phyloP scores from a whole-genome alignment of 2,329 filamentous ascomycete genomes.

The Venturia oleaginea region DNA sequence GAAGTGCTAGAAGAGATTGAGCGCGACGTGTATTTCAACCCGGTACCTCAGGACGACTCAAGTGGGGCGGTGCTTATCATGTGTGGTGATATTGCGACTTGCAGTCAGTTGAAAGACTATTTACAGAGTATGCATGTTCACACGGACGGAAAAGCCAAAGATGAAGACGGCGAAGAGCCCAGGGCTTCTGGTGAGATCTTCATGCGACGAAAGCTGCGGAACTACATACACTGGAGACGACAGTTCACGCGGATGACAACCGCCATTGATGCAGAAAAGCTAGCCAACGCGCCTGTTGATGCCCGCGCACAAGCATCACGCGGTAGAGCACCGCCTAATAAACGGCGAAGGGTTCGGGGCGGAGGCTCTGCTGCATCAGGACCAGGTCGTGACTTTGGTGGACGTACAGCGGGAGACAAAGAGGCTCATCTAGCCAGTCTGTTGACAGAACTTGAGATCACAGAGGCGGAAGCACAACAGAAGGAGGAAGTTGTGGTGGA shows the following conservation, averaged over 20 bases:
- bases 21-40: slow-evolving; percentile 77
- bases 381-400: slow-evolving; percentile 57
- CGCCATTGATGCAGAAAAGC: slow-evolving; percentile 66
- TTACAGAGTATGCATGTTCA: slow-evolving; percentile 80
- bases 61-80: slow-evolving; percentile 92
- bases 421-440: slow-evolving; percentile 73
- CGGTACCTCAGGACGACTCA: slow-evolving; percentile 65
- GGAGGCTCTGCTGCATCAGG: slow-evolving; percentile 46
- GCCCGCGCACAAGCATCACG: slow-evolving; percentile 35
- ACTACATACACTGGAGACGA: slow-evolving; percentile 83
- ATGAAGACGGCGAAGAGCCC: slow-evolving; percentile 39
- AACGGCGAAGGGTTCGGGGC: slow-evolving; percentile 74
- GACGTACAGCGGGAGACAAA: slow-evolving; percentile 72
- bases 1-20: slow-evolving; percentile 92
- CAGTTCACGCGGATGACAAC: slow-evolving; percentile 81
- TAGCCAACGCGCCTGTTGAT: slow-evolving; percentile 41
- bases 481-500: slow-evolving; percentile 71
- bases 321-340: slow-evolving; percentile 67
- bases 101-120: slow-evolving; percentile 81
- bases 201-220: slow-evolving; percentile 75
- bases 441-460: slow-evolving; percentile 75
- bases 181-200: slow-evolving; percentile 56
- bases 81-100: slow-evolving; percentile 82
- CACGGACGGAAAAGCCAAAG: slow-evolving; percentile 25
- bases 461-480: slow-evolving; percentile 63